These are phyloP conservation scores for Thalassiosira exigua DNA, from an alignment of 352 stramenopile species.

Conservation along the genomic window DNA sequence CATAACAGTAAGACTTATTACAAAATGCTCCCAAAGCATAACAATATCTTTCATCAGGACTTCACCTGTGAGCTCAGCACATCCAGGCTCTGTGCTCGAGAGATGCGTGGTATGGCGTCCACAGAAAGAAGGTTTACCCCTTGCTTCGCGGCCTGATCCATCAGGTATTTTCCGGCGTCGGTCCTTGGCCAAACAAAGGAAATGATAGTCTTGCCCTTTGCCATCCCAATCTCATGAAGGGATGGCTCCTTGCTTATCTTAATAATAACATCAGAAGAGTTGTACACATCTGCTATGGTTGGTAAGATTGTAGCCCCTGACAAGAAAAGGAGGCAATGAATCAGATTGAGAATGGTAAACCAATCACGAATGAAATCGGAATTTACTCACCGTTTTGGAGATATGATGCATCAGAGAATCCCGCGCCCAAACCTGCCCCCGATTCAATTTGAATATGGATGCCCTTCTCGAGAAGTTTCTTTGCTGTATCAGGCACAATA, in stretches of 20 bases:
- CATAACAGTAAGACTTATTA: no score
- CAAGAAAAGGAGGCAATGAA: no score
- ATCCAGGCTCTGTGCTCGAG: conserved; percentile 81
- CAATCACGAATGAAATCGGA: no score
- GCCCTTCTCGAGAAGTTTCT: conserved; percentile 59
- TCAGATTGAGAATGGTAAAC: no score
- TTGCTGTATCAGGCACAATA: conserved; percentile 59
- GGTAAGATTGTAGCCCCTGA: conserved; percentile 52
- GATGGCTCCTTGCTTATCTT: conserved; percentile 62
- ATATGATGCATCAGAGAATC: no score
- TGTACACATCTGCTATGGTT: conserved; percentile 55
- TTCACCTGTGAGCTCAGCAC: conserved; percentile 88
- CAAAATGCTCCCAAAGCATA: no score
- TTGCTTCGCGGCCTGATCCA: conserved; percentile 44
- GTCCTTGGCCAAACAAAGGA: conserved; percentile 61
- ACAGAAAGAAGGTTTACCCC: conserved; percentile 76
- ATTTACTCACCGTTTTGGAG: no score
- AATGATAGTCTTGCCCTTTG: conserved; percentile 38
- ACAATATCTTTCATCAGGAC: no score
- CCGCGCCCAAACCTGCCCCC: conserved; percentile 42
- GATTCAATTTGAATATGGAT: conserved; percentile 63
- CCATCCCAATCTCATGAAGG: conserved; percentile 66
- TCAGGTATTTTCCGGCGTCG: conserved; percentile 55
- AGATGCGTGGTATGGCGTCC: conserved; percentile 83
- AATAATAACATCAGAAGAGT: conserved; percentile 60